A percentile compares a stretch with the other conserved stretches of the same genome.
These are phyloP conservation scores for Metarhizium rileyi DNA, from an alignment of 2,329 filamentous ascomycete species.

Conservation along the genomic window DNA sequence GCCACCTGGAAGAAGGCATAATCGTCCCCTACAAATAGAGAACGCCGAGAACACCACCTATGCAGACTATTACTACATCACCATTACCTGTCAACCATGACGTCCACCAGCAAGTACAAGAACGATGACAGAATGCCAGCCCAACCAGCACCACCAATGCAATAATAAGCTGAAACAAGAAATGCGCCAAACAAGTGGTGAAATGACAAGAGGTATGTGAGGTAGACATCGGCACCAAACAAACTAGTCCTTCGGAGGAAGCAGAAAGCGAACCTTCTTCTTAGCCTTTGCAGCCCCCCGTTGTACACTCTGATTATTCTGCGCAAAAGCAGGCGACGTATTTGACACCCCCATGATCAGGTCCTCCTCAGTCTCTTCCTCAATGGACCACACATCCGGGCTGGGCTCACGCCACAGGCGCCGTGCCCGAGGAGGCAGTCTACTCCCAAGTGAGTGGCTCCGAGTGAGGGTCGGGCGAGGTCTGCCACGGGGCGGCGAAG, in stretches of 20 bases:
- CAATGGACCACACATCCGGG: slow-evolving; percentile 50
- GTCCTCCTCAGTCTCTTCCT: slow-evolving; percentile 49
- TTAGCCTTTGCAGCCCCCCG: slow-evolving; percentile 37
- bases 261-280: slow-evolving; percentile 47
- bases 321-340: slow-evolving; percentile 19
- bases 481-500: slow-evolving; percentile 4
- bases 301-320: slow-evolving; percentile 11
- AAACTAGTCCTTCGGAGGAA: slow-evolving; percentile 32
- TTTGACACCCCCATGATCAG: slow-evolving; percentile 33
- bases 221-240: neutral
- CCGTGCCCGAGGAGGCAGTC: slow-evolving; percentile 26
- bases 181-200: slow-evolving; percentile 1
- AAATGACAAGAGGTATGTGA: slow-evolving; percentile 6
- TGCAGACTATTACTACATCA: neutral
- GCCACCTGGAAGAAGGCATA: neutral
- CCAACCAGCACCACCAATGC: slow-evolving; percentile 1
- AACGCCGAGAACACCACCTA: neutral
- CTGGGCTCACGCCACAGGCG: slow-evolving; percentile 47
- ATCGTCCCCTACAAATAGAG: neutral
- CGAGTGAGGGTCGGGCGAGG: slow-evolving; percentile 3
- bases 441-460: slow-evolving; percentile 7
- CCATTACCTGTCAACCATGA: neutral
- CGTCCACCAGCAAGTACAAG: neutral
- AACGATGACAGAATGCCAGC: neutral
- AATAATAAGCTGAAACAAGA: neutral